Evolutionary conservation across 352 stramenopile genomes (phyloP), one percentile per base, ranked within the genome.

Genomic region (Phytophthora cryptogea): DNA sequence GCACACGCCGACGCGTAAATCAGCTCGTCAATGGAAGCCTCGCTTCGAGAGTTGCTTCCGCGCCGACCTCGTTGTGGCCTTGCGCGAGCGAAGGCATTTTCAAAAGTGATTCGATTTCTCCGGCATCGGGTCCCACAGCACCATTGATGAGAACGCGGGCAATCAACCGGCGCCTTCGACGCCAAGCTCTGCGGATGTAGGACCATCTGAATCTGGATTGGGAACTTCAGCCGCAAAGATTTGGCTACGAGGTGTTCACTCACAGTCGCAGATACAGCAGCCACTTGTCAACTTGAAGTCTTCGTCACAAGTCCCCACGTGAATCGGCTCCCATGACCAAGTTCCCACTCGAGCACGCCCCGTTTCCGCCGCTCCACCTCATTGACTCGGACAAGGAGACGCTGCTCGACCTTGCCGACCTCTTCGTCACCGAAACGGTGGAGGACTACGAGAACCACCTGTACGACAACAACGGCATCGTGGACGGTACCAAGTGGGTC

Each of bases 281-380:
- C 37, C 17, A 65, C 23, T 70, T 62, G 33, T 14, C 43, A 54
- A 67, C 14, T 59, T 56, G 51, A 66, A 57, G 35, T 31, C 59
- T 55, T 30, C 43, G 3, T 26, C 39, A 16, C 54, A 59, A 42
- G 47, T 26, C 8, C 14, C 28, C 27, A 10, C 8, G 26, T 3
- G 13, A n/a, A 35, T 36, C 28, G 17, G 30, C 46, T 36, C 51
- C 20, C 35, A 75, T 68, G 63, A 65, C 49, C 16, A 74, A 74
- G 55, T 72, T 77, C 43, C 64, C 68, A 13, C 45, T 74, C 28
- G 43, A 74, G 2, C 30, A 48, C 27, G 9, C 58, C 43, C 74
- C 70, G n/a, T 78, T 83, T 54, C 58, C 44, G n/a, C 58, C 68
- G 1, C 16, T 83, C 39, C 28, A 66, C 31, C 59, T 83, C 28